Evolutionary conservation across 2,329 filamentous ascomycete genomes (phyloP).

Genomic region (Fusarium sp.): DNA sequence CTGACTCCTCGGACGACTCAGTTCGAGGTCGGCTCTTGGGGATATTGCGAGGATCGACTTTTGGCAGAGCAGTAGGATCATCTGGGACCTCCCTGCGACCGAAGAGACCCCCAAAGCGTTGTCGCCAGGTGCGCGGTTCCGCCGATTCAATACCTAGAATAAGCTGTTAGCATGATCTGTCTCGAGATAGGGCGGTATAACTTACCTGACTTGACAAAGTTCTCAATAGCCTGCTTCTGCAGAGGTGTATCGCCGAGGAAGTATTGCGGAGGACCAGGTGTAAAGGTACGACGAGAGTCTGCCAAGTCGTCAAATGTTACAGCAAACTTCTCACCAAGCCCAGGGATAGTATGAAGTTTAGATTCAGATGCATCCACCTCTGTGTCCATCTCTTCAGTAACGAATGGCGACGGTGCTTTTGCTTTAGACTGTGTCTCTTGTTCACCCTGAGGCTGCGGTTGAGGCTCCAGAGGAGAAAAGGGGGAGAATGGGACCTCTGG

Average conservation of each 20-base stretch:
- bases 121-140: constrained; percentile 19
- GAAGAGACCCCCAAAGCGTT: constrained; percentile 25
- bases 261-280: constrained; percentile 43
- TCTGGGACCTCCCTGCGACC: neutral
- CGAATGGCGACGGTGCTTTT: neutral
- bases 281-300: constrained; percentile 39
- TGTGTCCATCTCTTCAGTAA: neutral
- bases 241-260: constrained; percentile 50
- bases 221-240: constrained; percentile 47
- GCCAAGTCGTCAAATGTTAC: constrained; percentile 35
- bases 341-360: constrained; percentile 4
- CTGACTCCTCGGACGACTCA: neutral
- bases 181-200: neutral
- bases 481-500: neutral
- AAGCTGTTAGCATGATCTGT: neutral
- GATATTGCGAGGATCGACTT: constrained; percentile 31
- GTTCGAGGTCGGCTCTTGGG: constrained; percentile 35
- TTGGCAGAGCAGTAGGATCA: constrained; percentile 39
- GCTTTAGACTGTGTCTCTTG: neutral
- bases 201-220: constrained; percentile 38
- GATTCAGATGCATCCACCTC: neutral
- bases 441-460: neutral
- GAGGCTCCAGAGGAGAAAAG: neutral
- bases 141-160: constrained; percentile 29
- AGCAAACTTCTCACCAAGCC: constrained; percentile 14